Evolutionary conservation across 495 filamentous ascomycete species (phyloP).

Genomic region (Cryomyces antarcticus): DNA sequence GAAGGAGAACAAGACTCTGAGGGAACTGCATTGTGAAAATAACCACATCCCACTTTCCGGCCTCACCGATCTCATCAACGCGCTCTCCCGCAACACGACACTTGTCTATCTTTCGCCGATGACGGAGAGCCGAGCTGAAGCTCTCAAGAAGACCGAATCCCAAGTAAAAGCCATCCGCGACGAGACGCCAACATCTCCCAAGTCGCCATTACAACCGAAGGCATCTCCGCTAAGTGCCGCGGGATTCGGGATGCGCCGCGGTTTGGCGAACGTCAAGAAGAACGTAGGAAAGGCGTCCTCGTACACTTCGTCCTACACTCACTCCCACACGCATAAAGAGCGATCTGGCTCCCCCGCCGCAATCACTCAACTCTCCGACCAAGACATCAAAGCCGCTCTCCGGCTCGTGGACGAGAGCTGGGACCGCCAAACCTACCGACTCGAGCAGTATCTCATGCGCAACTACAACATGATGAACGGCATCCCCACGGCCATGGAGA

Average conservation of each 20-base stretch:
- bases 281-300: background rate
- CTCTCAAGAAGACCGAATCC: constrained; percentile 19
- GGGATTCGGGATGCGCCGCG: no score
- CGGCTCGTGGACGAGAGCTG: constrained; percentile 38
- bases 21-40: constrained; percentile 54
- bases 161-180: constrained; percentile 1
- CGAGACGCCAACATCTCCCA: background rate
- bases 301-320: no score
- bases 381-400: constrained; percentile 24
- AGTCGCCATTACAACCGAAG: background rate
- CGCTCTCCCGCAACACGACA: constrained; percentile 44
- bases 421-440: constrained; percentile 35
- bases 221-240: background rate
- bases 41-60: constrained; percentile 63
- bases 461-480: constrained; percentile 38
- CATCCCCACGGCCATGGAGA: constrained; percentile 11
- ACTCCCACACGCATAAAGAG: background rate
- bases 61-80: constrained; percentile 57
- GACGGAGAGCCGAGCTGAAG: constrained; percentile 37
- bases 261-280: background rate
- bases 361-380: constrained; percentile 9
- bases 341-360: background rate
- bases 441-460: constrained; percentile 37
- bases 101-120: constrained; percentile 46
- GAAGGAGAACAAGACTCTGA: constrained; percentile 40